These are phyloP conservation scores for Lasiosphaeriaceae sp. DNA, from an alignment of 495 filamentous ascomycete genomes.

Conservation along the genomic window DNA sequence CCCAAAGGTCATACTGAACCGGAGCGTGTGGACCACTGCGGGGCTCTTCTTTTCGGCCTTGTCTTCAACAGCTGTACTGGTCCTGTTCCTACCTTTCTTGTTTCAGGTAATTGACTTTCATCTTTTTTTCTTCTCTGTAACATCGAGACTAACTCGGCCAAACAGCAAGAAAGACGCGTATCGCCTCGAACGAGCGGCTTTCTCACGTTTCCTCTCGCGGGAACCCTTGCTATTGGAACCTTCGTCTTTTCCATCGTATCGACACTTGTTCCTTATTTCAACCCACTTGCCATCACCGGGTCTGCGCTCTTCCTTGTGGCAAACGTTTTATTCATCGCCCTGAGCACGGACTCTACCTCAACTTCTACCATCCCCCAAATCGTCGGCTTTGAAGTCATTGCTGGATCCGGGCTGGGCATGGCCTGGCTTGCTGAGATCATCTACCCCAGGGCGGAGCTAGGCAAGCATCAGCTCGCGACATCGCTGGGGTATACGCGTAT, in stretches of 20 bases:
- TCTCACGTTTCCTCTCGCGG: background rate
- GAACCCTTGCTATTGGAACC: background rate
- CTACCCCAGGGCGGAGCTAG: background rate
- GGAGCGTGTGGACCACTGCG: constrained; percentile 1
- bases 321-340: background rate
- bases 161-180: background rate
- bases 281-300: background rate
- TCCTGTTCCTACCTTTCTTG: background rate
- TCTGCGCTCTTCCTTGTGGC: background rate
- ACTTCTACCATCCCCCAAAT: background rate
- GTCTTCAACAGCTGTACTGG: background rate
- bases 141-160: background rate
- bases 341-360: background rate
- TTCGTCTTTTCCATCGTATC: constrained; percentile 1
- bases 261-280: background rate
- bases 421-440: constrained; percentile 3
- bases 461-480: background rate
- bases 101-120: background rate
- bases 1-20: background rate
- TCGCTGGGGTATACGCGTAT: constrained; percentile 1
- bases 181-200: background rate
- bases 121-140: background rate
- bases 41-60: background rate
- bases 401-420: background rate
- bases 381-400: background rate